Percentiles rank a stretch among this genome's conserved stretches.
These are phyloP conservation scores for Hypoxylon sp. DNA, from an alignment of 2,329 filamentous ascomycete genomes.

Conservation along the genomic window DNA sequence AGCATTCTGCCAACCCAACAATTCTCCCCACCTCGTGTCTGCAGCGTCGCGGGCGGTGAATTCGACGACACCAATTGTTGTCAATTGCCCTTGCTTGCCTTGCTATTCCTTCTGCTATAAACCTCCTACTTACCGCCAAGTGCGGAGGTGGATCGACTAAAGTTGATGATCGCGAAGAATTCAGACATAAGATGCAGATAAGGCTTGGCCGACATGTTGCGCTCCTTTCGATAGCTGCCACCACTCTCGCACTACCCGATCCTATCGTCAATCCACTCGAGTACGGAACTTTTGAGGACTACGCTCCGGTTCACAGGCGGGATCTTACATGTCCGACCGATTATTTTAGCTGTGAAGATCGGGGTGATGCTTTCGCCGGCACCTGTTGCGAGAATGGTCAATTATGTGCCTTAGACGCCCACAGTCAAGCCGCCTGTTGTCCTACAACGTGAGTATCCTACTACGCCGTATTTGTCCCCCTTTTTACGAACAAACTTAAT, in stretches of 20 bases:
- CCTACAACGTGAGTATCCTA: constrained; percentile 56
- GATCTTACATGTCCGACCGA: constrained; percentile 55
- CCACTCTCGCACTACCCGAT: constrained; percentile 32
- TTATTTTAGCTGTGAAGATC: constrained; percentile 60
- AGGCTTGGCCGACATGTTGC: constrained; percentile 27
- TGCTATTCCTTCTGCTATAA: constrained; percentile 11
- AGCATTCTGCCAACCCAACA: constrained; percentile 25
- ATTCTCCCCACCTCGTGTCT: constrained; percentile 36
- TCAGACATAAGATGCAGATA: constrained; percentile 38
- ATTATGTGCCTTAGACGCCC: constrained; percentile 58
- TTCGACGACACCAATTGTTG: constrained; percentile 13
- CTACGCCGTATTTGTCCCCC: too few species aligned
- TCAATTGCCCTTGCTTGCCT: constrained; percentile 4
- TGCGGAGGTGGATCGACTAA: constrained; percentile 25
- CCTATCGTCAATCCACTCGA: constrained; percentile 39
- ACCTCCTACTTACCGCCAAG: constrained; percentile 10
- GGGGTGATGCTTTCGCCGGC: constrained; percentile 56
- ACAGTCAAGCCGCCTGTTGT: constrained; percentile 62
- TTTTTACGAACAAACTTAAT: too few species aligned
- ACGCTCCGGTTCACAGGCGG: constrained; percentile 40
- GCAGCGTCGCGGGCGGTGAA: constrained; percentile 32
- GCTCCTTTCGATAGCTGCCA: constrained; percentile 33
- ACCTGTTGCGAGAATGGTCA: constrained; percentile 63
- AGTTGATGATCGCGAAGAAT: constrained; percentile 24
- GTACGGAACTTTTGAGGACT: constrained; percentile 38